Evolutionary conservation across 2,329 filamentous ascomycete species (phyloP), one percentile per base, ranked within the genome.

Genomic region (Fusarium sp.): DNA sequence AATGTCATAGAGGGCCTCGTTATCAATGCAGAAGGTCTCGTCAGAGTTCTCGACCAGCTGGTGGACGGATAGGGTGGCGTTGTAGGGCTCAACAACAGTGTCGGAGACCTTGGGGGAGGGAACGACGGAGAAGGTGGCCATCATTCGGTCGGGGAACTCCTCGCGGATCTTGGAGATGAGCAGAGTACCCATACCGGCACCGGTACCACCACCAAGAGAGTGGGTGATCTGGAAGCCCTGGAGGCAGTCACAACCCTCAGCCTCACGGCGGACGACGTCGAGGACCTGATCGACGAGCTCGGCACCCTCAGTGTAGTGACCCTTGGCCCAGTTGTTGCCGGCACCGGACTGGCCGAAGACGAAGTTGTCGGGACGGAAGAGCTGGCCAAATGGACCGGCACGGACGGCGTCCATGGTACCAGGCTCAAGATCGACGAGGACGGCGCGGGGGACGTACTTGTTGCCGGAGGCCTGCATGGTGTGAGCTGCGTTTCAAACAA

Each of bases 241-340:
- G 73, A 99, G 95, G 90, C 94, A 98, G 90, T 99, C 96, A 82
- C 96, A 98, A 83, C 93, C 94, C 88, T 99, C 96, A 76, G 96
- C 95, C 90, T 99, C 96, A 80, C 96, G 95, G 82, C 96, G 96
- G 82, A 99, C 95, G 75, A 99, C 96, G 82, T 98, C 96, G 77
- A 99, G 91, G 77, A 99, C 96, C 81, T 98, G 90, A 88, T 99
- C 96, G 77, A 99, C 96, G 72, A 98, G 91, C 88, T 99, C 96
- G 77, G 96, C 96, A 91, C 96, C 96, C 89, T 99, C 96, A 74
- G 96, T 99, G 91, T 99, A 99, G 85, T 99, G 96, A 87, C 96
- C 96, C 92, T 98, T 99, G 85, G 96, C 96, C 96, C 96, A 99
- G 92, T 98, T 98, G 94, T 99, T 99, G 87, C 96, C 96, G 84